A percentile compares a stretch with the other conserved stretches of the same genome.
phyloP scores from a whole-genome alignment of 2,329 filamentous ascomycete species.

The Dissoconium aciculare region DNA sequence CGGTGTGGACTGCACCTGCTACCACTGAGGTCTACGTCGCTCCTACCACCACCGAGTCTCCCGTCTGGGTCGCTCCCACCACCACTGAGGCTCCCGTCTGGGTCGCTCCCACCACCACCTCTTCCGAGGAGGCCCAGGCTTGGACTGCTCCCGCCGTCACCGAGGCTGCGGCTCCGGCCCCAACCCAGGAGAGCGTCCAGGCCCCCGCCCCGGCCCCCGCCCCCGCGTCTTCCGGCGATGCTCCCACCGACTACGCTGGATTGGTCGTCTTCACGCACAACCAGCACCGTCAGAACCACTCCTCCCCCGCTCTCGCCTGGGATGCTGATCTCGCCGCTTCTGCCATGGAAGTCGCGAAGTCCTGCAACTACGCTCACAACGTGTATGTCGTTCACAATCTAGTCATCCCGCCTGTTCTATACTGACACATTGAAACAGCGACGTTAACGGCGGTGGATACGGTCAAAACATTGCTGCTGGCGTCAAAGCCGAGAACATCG shows the following conservation, averaged over 20 bases:
- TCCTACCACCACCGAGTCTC: slow-evolving; percentile 7
- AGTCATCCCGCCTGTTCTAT: no score
- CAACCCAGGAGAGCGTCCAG: no score
- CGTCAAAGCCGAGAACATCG: slow-evolving; percentile 41
- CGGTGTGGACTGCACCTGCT: slow-evolving; percentile 9
- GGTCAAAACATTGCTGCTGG: slow-evolving; percentile 85
- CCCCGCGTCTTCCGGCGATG: slow-evolving; percentile 5
- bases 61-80: slow-evolving; percentile 7
- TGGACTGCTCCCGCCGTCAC: background rate
- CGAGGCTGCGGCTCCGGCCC: background rate
- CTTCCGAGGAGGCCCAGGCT: no score
- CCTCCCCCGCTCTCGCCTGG: slow-evolving; percentile 51
- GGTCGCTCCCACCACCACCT: slow-evolving; percentile 2
- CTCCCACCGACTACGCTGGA: slow-evolving; percentile 19
- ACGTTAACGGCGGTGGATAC: slow-evolving; percentile 48
- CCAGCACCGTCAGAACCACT: slow-evolving; percentile 70
- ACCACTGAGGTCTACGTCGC: slow-evolving; percentile 7
- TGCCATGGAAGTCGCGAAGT: slow-evolving; percentile 48
- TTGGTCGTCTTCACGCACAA: slow-evolving; percentile 63
- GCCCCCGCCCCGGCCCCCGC: slow-evolving; percentile 3
- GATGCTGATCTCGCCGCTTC: slow-evolving; percentile 46
- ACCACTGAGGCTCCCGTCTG: slow-evolving; percentile 5
- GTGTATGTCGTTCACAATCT: no score
- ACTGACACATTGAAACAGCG: no score
- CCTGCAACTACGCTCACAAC: slow-evolving; percentile 61